These are phyloP conservation scores for Strigomonas culicis DNA, from an alignment of 208 protist species.

Conservation along the genomic window DNA sequence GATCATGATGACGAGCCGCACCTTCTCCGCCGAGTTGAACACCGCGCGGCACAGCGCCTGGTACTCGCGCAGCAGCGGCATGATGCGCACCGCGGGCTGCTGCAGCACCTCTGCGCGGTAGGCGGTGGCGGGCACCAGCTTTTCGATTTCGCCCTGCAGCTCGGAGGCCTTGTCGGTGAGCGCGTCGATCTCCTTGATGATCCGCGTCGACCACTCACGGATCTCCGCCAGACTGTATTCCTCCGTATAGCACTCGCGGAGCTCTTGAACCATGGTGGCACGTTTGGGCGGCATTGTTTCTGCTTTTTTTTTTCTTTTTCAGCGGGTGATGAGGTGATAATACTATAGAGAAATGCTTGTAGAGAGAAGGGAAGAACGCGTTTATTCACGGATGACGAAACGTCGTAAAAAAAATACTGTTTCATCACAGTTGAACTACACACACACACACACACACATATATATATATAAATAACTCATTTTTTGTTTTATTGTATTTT, in stretches of 20 bases:
- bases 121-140: conserved; percentile 14
- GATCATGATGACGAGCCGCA: conserved; percentile 65
- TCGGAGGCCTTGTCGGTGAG: conserved; percentile 18
- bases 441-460: background rate
- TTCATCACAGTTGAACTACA: background rate
- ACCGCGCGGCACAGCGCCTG: conserved; percentile 36
- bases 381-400: background rate
- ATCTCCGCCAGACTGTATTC: conserved; percentile 36
- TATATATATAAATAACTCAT: background rate
- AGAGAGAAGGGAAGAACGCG: background rate
- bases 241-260: conserved; percentile 67
- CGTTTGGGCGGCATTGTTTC: conserved; percentile 50
- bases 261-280: conserved; percentile 37
- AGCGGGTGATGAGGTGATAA: background rate
- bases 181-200: conserved; percentile 27
- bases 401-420: background rate
- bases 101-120: conserved; percentile 19
- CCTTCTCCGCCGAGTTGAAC: conserved; percentile 39
- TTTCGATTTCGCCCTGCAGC: conserved; percentile 16
- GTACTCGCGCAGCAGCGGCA: conserved; percentile 41
- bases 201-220: conserved; percentile 39
- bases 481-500: conserved; percentile 1
- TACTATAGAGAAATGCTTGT: background rate
- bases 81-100: conserved; percentile 22
- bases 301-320: background rate